phyloP scores from a whole-genome alignment of 208 protist species.

The Acanthamoeba royreba region DNA sequence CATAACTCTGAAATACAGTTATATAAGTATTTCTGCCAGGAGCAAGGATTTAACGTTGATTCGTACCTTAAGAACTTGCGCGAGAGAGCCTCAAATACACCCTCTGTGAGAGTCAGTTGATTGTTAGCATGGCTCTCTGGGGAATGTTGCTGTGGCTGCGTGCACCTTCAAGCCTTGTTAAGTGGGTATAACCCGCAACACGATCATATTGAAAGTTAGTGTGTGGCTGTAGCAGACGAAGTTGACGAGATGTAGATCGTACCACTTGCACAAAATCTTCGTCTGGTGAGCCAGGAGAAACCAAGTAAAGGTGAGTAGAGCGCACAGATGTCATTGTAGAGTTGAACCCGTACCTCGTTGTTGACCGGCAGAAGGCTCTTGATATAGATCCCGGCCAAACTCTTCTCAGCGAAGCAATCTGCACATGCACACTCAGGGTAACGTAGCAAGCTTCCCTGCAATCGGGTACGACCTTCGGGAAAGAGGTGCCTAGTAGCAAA shows the following conservation, averaged over 20 bases:
- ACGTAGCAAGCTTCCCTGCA: too few relatives aligned
- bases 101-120: neutral
- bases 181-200: too few relatives aligned
- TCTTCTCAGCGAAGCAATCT: slow-evolving; percentile 25
- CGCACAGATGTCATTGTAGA: neutral
- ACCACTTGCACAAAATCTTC: neutral
- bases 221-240: neutral
- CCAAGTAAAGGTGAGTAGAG: neutral
- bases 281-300: neutral
- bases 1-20: neutral
- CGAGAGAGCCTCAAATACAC: neutral
- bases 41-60: too few relatives aligned
- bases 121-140: neutral
- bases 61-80: neutral
- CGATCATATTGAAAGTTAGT: too few relatives aligned
- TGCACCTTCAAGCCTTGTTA: slow-evolving; percentile 42
- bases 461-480: too few relatives aligned
- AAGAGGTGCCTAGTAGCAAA: neutral
- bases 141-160: too few relatives aligned
- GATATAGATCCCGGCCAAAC: slow-evolving; percentile 17
- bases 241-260: neutral
- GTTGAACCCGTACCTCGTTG: neutral
- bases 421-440: too few relatives aligned
- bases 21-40: too few relatives aligned
- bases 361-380: slow-evolving; percentile 8